Conservation (phyloP, 768 basidiomycete genomes). For the Calocybe gangraenosa region DNA sequence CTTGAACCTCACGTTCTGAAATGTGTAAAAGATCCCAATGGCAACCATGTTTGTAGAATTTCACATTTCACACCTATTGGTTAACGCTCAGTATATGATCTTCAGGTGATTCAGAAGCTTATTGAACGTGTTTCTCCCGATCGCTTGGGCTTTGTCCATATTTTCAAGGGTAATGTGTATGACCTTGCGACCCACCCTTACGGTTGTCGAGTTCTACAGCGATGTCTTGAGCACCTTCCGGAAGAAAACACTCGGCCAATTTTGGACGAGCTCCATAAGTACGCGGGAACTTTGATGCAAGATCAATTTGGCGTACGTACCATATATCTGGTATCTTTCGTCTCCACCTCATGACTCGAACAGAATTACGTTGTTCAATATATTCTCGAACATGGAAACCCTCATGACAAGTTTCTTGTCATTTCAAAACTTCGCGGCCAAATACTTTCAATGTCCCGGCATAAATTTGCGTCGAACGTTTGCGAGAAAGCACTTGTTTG, state of each 20-base stretch:
- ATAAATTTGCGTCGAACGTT: constrained; percentile 96
- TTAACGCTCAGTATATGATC: constrained; percentile 4
- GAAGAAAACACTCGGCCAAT: constrained; percentile 63
- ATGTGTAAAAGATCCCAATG: constrained; percentile 89
- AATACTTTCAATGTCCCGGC: constrained; percentile 74
- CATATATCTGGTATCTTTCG: constrained; percentile 2
- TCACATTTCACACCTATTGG: not conserved
- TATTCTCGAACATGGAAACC: constrained; percentile 76
- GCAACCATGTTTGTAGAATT: constrained; percentile 79
- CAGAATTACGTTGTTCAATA: constrained; percentile 97
- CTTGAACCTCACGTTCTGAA: constrained; percentile 76
- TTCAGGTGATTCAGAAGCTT: constrained; percentile 82
- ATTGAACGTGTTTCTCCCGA: constrained; percentile 78
- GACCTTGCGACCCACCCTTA: constrained; percentile 86
- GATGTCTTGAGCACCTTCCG: constrained; percentile 84
- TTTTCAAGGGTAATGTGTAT: constrained; percentile 74
- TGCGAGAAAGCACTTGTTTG: constrained; percentile 84
- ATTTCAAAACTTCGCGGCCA: constrained; percentile 71
- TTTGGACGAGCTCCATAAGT: constrained; percentile 78
- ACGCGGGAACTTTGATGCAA: constrained; percentile 70
- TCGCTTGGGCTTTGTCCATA: constrained; percentile 67
- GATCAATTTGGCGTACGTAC: constrained; percentile 84
- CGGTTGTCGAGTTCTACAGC: constrained; percentile 92
- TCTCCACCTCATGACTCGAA: constrained; percentile 11
- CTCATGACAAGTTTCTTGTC: constrained; percentile 63